Evolutionary conservation across 2,329 filamentous ascomycete genomes (phyloP).

Genomic region (Aspergillus fijiensis): DNA sequence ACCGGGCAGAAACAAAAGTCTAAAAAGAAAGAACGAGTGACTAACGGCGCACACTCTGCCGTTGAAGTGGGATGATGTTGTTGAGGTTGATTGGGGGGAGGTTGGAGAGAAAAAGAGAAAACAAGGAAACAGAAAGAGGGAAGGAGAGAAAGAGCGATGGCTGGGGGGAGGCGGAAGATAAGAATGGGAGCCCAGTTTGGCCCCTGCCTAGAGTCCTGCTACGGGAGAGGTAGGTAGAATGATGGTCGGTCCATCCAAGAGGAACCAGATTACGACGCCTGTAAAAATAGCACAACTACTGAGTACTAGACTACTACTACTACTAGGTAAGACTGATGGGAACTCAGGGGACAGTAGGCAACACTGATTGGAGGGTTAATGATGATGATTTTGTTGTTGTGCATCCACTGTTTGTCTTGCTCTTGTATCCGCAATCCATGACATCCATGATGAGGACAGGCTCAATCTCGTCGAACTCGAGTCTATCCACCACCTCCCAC

Average conservation of each 20-base stretch:
- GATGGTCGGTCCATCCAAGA: background rate
- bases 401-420: no score
- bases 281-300: conserved; percentile 5
- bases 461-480: background rate
- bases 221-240: background rate
- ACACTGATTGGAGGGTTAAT: background rate
- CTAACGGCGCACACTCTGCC: conserved; percentile 22
- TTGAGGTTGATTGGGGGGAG: background rate
- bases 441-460: no score
- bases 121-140: conserved; percentile 9
- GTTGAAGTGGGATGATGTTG: conserved; percentile 5
- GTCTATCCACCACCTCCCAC: background rate
- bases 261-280: conserved; percentile 4
- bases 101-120: conserved; percentile 6
- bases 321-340: no score
- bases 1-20: background rate
- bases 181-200: conserved; percentile 10
- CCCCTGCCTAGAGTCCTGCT: background rate
- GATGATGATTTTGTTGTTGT: no score
- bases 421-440: no score
- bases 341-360: background rate
- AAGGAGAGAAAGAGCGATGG: conserved; percentile 14
- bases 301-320: no score
- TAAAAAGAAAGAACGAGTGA: conserved; percentile 23
- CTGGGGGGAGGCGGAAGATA: conserved; percentile 11